Conservation (phyloP, 768 basidiomycete genomes). For the Tephrocybe sp. region DNA sequence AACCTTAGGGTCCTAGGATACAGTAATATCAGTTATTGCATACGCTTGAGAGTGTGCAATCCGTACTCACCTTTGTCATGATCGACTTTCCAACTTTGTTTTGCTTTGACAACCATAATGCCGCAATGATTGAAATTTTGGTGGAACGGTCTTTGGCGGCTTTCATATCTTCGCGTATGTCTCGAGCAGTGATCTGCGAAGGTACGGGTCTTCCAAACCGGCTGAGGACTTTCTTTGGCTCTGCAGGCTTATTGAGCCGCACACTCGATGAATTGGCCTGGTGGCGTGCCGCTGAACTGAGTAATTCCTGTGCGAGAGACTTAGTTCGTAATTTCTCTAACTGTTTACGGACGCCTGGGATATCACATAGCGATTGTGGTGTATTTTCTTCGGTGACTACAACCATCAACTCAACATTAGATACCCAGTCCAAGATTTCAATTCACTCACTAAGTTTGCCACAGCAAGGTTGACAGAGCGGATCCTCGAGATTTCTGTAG, state of each 20-base stretch:
- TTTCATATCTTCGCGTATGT: not conserved
- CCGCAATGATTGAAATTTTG: not conserved
- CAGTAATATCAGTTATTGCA: not conserved
- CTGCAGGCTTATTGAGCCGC: not conserved
- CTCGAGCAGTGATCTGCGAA: not conserved
- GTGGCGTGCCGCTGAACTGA: not conserved
- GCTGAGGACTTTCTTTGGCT: not conserved
- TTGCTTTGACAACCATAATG: not conserved
- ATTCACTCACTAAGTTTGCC: not conserved
- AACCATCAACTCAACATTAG: too few species aligned
- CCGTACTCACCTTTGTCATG: not conserved
- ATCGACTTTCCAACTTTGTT: not conserved
- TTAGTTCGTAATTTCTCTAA: not conserved
- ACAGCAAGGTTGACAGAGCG: not conserved
- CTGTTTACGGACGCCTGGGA: not conserved
- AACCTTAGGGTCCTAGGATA: not conserved
- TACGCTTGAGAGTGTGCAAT: too few species aligned
- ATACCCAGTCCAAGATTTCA: not conserved
- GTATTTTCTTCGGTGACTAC: not conserved
- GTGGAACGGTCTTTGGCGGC: not conserved
- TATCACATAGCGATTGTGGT: not conserved
- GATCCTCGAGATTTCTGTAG: not conserved
- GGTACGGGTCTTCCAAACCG: not conserved
- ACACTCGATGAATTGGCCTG: not conserved
- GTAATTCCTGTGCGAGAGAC: not conserved